These are phyloP conservation scores for Lactarius indigo DNA, from an alignment of 768 basidiomycete genomes.

Conservation along the genomic window DNA sequence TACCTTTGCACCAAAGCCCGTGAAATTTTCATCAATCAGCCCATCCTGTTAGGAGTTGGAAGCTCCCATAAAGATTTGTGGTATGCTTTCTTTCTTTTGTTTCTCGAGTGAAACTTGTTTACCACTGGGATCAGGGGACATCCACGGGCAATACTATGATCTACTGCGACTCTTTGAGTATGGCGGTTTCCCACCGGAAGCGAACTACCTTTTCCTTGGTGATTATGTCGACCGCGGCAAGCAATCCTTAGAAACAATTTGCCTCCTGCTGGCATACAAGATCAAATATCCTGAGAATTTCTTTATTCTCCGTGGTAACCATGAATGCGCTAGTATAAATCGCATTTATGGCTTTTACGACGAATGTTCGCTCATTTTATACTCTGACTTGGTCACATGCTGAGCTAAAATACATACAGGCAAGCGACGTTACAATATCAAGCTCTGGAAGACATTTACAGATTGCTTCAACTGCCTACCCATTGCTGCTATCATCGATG, in stretches of 20 bases:
- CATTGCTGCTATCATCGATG: slow-evolving; percentile 99
- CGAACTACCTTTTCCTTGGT: slow-evolving; percentile 99
- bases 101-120: not conserved
- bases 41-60: slow-evolving; percentile 96
- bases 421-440: slow-evolving; percentile 99
- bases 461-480: slow-evolving; percentile 99
- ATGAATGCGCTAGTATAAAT: slow-evolving; percentile 99
- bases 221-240: slow-evolving; percentile 99
- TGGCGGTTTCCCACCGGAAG: slow-evolving; percentile 99
- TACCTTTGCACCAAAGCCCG: slow-evolving; percentile 97
- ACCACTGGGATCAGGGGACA: slow-evolving; percentile 65
- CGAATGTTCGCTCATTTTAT: slow-evolving; percentile 69
- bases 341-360: slow-evolving; percentile 99
- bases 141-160: slow-evolving; percentile 99
- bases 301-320: slow-evolving; percentile 98
- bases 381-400: slow-evolving; percentile 1
- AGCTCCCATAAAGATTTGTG: slow-evolving; percentile 99
- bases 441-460: slow-evolving; percentile 99
- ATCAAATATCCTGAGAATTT: slow-evolving; percentile 99
- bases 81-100: slow-evolving; percentile 46
- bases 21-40: slow-evolving; percentile 99
- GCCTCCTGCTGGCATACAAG: slow-evolving; percentile 98
- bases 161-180: slow-evolving; percentile 97
- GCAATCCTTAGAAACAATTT: slow-evolving; percentile 99
- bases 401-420: slow-evolving; percentile 45